Percentiles rank a stretch among this genome's conserved stretches.
phyloP scores from a whole-genome alignment of 2,329 filamentous ascomycete genomes.

The Neofusicoccum sp. region DNA sequence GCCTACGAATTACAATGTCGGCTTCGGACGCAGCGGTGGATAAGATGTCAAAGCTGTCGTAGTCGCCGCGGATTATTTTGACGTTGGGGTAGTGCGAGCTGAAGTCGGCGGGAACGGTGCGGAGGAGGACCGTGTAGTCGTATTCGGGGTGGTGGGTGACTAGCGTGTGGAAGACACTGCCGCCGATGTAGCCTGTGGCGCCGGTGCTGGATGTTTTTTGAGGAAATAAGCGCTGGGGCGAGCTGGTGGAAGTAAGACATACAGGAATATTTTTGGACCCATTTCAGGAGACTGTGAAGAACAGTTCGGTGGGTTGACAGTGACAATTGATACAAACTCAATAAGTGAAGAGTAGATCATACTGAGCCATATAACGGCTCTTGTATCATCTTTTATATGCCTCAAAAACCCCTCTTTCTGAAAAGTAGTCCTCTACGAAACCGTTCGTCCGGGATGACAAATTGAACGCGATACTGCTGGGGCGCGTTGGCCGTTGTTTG shows the following conservation, averaged over 20 bases:
- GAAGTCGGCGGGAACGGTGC: background rate
- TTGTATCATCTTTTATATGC: too few relatives aligned
- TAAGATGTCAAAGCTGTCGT: conserved; percentile 2
- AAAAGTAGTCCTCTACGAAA: too few relatives aligned
- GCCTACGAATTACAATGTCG: conserved; percentile 24
- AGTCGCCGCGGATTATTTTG: conserved; percentile 8
- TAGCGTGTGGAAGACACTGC: conserved; percentile 10
- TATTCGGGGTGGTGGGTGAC: conserved; percentile 6
- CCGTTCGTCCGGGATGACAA: background rate
- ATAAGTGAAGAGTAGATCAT: too few relatives aligned
- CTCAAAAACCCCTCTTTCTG: too few relatives aligned
- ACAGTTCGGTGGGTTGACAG: background rate
- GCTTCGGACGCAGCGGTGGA: background rate
- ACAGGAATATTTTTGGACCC: background rate
- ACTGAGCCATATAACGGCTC: too few relatives aligned
- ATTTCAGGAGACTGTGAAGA: background rate
- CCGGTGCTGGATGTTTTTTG: background rate
- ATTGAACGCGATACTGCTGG: background rate
- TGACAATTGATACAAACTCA: too few relatives aligned
- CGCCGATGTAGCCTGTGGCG: conserved; percentile 19
- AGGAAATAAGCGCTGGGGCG: background rate
- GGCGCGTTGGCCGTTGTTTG: background rate
- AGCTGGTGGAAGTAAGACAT: background rate
- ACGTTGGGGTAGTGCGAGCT: background rate
- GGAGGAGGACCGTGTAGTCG: conserved; percentile 13